A percentile compares a stretch with the other conserved stretches of the same genome.
Evolutionary conservation across 2,329 filamentous ascomycete genomes (phyloP).

Genomic region (Colletotrichum kahawae): DNA sequence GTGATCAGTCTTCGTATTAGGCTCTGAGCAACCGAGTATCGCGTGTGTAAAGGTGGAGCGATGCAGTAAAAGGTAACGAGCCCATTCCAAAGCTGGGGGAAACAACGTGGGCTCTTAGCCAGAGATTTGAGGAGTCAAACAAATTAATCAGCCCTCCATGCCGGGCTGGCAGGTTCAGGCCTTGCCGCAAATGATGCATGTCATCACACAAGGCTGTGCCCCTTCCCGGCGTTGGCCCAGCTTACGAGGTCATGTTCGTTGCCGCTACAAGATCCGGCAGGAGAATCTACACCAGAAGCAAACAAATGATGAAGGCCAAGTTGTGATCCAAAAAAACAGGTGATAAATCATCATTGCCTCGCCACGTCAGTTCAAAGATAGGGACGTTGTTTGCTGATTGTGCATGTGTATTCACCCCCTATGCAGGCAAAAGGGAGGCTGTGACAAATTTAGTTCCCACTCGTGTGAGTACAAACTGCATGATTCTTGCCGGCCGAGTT

Average conservation of each 20-base stretch:
- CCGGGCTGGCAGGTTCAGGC: neutral
- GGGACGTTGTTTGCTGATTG: neutral
- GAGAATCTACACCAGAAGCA: neutral
- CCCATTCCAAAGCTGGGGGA: neutral
- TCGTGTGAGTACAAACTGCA: accelerated
- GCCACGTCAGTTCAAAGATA: neutral
- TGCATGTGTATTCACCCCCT: neutral
- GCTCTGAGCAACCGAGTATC: too few species aligned
- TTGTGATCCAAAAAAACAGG: neutral
- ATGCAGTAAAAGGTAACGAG: too few species aligned
- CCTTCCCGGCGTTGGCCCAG: neutral
- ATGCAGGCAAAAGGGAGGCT: neutral
- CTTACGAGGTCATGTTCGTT: neutral
- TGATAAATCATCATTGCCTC: neutral
- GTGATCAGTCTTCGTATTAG: neutral
- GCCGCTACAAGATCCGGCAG: neutral
- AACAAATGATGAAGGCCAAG: neutral
- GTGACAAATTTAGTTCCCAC: neutral
- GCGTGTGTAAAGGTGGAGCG: too few species aligned
- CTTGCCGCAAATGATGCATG: neutral
- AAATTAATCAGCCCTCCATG: neutral
- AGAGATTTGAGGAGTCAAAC: neutral
- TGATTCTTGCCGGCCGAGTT: accelerated
- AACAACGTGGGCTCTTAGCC: neutral
- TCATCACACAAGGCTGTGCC: neutral